These are phyloP conservation scores for Gilbertella persicaria DNA, from an alignment of 371 early-diverging fungal species.

Conservation along the genomic window DNA sequence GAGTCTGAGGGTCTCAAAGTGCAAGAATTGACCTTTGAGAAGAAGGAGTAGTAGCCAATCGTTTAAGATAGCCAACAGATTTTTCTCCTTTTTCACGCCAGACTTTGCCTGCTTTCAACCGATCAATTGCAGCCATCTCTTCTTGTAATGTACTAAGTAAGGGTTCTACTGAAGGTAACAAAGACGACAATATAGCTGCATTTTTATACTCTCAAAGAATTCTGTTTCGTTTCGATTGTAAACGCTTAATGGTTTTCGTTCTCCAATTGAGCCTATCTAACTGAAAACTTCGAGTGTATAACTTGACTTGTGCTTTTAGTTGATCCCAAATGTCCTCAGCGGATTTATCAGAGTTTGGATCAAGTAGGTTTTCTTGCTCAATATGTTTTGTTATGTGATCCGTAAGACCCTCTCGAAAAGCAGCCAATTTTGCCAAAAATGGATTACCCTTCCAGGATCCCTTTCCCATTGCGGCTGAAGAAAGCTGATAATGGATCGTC, in stretches of 20 bases:
- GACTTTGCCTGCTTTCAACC: neutral
- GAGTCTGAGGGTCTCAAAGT: neutral
- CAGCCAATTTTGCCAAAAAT: neutral
- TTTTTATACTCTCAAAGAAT: neutral
- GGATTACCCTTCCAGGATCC: constrained; percentile 4
- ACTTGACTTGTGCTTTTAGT: constrained; percentile 3
- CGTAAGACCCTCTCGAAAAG: neutral
- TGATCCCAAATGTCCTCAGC: neutral
- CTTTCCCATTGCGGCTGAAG: neutral
- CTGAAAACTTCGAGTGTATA: neutral
- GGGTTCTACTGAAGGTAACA: neutral
- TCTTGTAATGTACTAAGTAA: neutral
- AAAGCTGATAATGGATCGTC: neutral
- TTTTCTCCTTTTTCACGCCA: constrained; percentile 6
- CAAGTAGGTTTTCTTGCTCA: neutral
- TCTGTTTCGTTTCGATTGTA: neutral
- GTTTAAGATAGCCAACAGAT: neutral
- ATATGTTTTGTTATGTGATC: neutral
- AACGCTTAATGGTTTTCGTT: neutral
- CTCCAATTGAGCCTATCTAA: neutral
- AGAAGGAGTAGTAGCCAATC: neutral
- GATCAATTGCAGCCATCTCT: neutral
- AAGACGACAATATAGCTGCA: neutral
- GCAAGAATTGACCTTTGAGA: neutral
- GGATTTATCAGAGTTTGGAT: neutral